Conservation (phyloP, 106 monocot species). For the Ottelia alismoides region DNA sequence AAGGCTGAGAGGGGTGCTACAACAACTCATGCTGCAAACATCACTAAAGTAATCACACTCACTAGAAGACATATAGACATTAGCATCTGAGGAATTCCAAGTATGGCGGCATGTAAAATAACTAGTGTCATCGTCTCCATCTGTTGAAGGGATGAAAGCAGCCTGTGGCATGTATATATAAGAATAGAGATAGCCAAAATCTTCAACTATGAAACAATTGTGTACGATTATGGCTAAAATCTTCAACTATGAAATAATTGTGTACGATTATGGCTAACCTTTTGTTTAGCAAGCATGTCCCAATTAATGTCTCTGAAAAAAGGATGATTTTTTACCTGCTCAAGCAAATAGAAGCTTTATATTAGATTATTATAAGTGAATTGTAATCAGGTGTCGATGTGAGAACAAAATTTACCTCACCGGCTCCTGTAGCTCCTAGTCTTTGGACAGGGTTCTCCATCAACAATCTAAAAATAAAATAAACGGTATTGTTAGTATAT, state of each 20-base stretch:
- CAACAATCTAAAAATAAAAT: constrained; percentile 40
- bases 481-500: too few relatives aligned
- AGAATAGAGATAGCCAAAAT: background rate
- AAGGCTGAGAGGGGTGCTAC: constrained; percentile 42
- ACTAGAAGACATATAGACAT: constrained; percentile 9
- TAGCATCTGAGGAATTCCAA: constrained; percentile 46
- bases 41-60: constrained; percentile 39
- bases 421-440: constrained; percentile 85
- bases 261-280: too few relatives aligned
- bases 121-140: constrained; percentile 86
- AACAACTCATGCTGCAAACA: constrained; percentile 44
- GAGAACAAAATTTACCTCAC: constrained; percentile 45
- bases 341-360: constrained; percentile 12
- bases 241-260: background rate
- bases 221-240: background rate
- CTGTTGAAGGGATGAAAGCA: constrained; percentile 79
- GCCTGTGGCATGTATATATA: constrained; percentile 36
- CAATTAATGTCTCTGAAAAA: constrained; percentile 88
- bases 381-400: too few relatives aligned
- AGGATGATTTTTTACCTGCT: constrained; percentile 86
- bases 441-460: constrained; percentile 80
- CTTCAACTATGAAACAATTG: background rate
- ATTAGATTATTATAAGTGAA: too few relatives aligned
- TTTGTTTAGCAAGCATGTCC: constrained; percentile 86
- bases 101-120: constrained; percentile 75